Evolutionary conservation across 228 moss, liverwort and hornwort genomes (phyloP).

Genomic region (Sphagnum magellanicum): DNA sequence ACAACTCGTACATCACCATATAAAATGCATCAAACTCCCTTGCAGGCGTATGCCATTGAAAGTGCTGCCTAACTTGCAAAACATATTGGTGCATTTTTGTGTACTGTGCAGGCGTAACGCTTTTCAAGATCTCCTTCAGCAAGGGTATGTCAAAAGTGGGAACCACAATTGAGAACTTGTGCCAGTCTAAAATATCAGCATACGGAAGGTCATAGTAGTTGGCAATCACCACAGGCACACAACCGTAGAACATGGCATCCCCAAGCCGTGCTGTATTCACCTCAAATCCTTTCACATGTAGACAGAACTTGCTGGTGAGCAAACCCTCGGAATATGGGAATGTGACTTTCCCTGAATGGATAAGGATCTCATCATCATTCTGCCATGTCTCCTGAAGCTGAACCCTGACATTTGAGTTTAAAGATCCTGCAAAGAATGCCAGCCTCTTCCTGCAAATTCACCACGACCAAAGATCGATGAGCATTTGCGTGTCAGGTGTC

Average conservation of each 20-base stretch:
- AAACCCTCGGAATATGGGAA: constrained; percentile 56
- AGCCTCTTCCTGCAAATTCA: constrained; percentile 31
- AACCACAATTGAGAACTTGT: constrained; percentile 53
- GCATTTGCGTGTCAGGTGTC: too few species aligned
- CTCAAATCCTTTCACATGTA: constrained; percentile 73
- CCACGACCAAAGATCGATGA: too few species aligned
- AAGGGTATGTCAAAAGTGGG: constrained; percentile 33
- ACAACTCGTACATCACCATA: constrained; percentile 73
- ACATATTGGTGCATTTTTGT: constrained; percentile 46
- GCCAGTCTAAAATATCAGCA: constrained; percentile 69
- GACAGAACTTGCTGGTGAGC: constrained; percentile 65
- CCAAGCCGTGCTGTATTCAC: constrained; percentile 72
- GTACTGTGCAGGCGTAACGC: constrained; percentile 23
- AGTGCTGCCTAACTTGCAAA: constrained; percentile 57
- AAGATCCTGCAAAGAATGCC: constrained; percentile 67
- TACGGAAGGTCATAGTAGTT: constrained; percentile 72
- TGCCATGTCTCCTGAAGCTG: constrained; percentile 40
- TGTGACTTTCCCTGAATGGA: constrained; percentile 28
- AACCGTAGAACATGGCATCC: constrained; percentile 69
- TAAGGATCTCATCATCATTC: constrained; percentile 43
- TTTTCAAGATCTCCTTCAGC: constrained; percentile 41
- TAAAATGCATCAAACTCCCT: constrained; percentile 56
- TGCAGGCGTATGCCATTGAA: constrained; percentile 50
- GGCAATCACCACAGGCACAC: constrained; percentile 73
- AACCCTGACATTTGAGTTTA: constrained; percentile 52